Conservation (phyloP, 441 rosid species). For the Arabidopsis lyrata region DNA sequence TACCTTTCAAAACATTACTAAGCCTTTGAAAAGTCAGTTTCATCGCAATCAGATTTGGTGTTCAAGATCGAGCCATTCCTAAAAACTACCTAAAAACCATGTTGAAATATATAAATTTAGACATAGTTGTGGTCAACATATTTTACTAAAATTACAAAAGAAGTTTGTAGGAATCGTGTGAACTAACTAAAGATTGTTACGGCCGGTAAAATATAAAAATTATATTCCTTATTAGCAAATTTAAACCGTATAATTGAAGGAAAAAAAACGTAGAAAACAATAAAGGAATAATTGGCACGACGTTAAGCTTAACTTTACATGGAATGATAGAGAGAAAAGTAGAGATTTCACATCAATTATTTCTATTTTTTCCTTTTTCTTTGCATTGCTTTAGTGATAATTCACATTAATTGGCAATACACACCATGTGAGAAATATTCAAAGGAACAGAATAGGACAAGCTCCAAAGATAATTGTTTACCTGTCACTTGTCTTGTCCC, state of each 20-base stretch:
- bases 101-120: too few relatives aligned
- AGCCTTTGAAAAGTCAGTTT: neutral
- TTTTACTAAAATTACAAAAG: neutral
- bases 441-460: constrained; percentile 46
- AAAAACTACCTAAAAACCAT: too few relatives aligned
- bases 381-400: constrained; percentile 43
- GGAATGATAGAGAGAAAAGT: constrained; percentile 39
- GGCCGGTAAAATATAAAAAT: neutral
- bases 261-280: constrained; percentile 22
- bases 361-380: neutral
- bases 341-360: constrained; percentile 40
- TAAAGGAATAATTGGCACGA: constrained; percentile 40
- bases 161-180: constrained; percentile 29
- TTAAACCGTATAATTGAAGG: constrained; percentile 9
- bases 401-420: constrained; percentile 40
- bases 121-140: neutral
- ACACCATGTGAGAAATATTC: constrained; percentile 44
- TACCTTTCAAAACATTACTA: constrained; percentile 15
- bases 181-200: constrained; percentile 5
- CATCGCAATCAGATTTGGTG: neutral
- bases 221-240: constrained; percentile 12
- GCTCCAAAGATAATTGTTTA: constrained; percentile 40
- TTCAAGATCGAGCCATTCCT: too few relatives aligned
- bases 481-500: constrained; percentile 46
- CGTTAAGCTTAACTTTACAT: constrained; percentile 38